phyloP scores from a whole-genome alignment of 805 yeast genomes.

The Suhomyces tanzawaensis region DNA sequence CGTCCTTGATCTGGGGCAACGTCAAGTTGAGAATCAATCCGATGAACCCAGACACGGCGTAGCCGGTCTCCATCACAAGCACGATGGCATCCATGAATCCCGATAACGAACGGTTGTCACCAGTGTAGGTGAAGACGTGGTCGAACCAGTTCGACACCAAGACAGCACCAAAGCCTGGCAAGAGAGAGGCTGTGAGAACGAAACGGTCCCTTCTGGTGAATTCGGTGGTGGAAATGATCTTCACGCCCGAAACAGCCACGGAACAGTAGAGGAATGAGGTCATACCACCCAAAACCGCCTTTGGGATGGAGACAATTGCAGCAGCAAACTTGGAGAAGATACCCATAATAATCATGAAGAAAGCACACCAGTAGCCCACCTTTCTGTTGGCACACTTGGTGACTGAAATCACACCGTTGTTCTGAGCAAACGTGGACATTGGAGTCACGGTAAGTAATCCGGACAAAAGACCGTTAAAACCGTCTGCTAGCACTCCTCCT shows the following conservation, averaged over 20 bases:
- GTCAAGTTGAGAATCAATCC: conserved; percentile 60
- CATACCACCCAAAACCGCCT: conserved; percentile 80
- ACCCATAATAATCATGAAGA: conserved; percentile 84
- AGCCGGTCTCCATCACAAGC: conserved; percentile 70
- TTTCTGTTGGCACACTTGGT: conserved; percentile 87
- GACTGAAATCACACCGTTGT: conserved; percentile 90
- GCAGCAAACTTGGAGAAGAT: conserved; percentile 53
- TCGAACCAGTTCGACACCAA: conserved; percentile 66
- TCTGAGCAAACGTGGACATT: conserved; percentile 89
- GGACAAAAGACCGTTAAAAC: conserved; percentile 72
- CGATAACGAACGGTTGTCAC: conserved; percentile 51
- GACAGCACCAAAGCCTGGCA: conserved; percentile 67
- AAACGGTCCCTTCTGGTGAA: conserved; percentile 75
- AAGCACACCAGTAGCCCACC: conserved; percentile 77
- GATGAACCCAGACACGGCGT: conserved; percentile 65
- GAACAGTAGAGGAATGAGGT: conserved; percentile 72
- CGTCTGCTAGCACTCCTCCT: conserved; percentile 91
- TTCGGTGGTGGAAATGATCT: conserved; percentile 58
- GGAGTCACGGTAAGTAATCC: conserved; percentile 86
- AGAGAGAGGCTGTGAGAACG: conserved; percentile 60
- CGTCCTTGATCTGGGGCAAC: conserved; percentile 59
- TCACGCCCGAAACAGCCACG: conserved; percentile 72
- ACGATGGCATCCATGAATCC: conserved; percentile 70
- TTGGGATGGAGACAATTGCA: conserved; percentile 77
- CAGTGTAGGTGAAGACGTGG: conserved; percentile 61